Percentiles rank a stretch among this genome's conserved stretches.
These are phyloP conservation scores for Byssochlamys sp. DNA, from an alignment of 2,329 filamentous ascomycete genomes.

Conservation along the genomic window DNA sequence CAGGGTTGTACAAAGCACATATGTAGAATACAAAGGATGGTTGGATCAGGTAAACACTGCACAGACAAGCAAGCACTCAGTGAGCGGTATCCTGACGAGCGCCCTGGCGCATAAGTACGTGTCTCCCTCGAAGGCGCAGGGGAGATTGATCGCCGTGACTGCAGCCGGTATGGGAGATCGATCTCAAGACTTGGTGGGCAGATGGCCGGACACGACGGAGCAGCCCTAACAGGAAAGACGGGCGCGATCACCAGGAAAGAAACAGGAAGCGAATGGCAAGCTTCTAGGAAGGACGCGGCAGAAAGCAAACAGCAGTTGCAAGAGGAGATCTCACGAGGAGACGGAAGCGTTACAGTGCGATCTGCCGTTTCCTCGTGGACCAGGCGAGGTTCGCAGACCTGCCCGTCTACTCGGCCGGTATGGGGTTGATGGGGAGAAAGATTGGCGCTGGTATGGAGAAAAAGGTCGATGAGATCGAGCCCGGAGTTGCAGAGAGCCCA, in stretches of 20 bases:
- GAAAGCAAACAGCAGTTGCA: neutral
- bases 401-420: neutral
- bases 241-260: neutral
- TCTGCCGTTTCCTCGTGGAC: neutral
- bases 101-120: neutral
- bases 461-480: neutral
- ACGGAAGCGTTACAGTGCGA: neutral
- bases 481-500: neutral
- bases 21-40: neutral
- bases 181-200: neutral
- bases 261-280: neutral
- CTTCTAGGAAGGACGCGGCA: neutral
- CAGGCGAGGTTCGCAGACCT: neutral
- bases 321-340: neutral
- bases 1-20: neutral
- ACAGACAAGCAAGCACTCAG: neutral
- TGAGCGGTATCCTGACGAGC: neutral
- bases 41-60: neutral
- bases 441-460: neutral
- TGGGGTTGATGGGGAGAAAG: neutral
- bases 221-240: neutral
- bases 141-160: neutral
- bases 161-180: neutral
- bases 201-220: neutral
- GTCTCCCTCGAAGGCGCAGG: neutral